A percentile compares a stretch with the other conserved stretches of the same genome.
These are phyloP conservation scores for Metroxylon sagu DNA, from an alignment of 176 grass and related monocot species.

Conservation along the genomic window DNA sequence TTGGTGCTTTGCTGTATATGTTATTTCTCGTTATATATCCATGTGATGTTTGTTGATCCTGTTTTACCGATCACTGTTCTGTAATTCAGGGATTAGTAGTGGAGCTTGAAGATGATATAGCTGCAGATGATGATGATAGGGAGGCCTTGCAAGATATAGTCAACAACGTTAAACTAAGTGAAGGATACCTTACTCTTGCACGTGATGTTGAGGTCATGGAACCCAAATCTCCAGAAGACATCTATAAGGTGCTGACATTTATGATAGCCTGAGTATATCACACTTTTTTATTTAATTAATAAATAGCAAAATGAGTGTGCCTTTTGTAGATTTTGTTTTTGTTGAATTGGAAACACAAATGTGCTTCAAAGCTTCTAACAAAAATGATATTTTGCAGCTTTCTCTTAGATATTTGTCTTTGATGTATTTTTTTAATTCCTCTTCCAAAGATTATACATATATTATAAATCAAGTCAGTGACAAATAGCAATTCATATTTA, in stretches of 20 bases:
- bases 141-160: conserved; percentile 80
- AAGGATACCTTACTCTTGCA: conserved; percentile 91
- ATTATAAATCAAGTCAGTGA: not conserved
- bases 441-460: not conserved
- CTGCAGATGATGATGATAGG: conserved; percentile 78
- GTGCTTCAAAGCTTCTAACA: too few relatives aligned
- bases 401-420: too few relatives aligned
- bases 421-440: too few relatives aligned
- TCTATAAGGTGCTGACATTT: conserved; percentile 71
- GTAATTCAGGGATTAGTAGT: conserved; percentile 62
- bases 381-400: too few relatives aligned
- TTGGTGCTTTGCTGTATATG: too few relatives aligned
- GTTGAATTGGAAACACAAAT: too few relatives aligned
- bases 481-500: too few relatives aligned
- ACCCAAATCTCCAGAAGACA: conserved; percentile 93
- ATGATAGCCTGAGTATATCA: not conserved
- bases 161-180: conserved; percentile 82
- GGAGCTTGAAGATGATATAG: conserved; percentile 85
- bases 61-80: conserved; percentile 6
- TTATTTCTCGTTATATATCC: too few relatives aligned
- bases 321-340: too few relatives aligned
- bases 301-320: too few relatives aligned
- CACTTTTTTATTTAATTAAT: too few relatives aligned
- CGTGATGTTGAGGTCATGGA: conserved; percentile 99
- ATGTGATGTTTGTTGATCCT: not conserved